Evolutionary conservation across 768 basidiomycete genomes (phyloP).

Genomic region (Xanthoconium purpureum): DNA sequence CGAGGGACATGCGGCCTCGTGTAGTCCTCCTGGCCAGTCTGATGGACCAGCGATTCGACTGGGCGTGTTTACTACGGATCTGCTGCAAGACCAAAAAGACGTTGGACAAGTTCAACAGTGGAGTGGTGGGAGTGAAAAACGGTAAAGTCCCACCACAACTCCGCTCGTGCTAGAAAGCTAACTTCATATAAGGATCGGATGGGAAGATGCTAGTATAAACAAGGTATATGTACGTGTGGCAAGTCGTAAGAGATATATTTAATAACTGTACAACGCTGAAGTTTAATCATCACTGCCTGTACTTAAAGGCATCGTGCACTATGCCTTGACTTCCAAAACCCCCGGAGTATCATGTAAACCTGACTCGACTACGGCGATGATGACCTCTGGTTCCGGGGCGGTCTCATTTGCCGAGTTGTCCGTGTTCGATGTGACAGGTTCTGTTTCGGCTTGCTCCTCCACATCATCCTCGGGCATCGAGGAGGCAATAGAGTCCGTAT

Average conservation of each 20-base stretch:
- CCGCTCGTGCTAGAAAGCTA: not conserved
- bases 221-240: constrained; percentile 23
- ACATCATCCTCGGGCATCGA: constrained; percentile 10
- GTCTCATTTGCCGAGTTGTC: constrained; percentile 4
- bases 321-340: constrained; percentile 22
- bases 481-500: constrained; percentile 25
- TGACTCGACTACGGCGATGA: not conserved
- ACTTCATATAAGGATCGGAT: not conserved
- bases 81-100: no score
- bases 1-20: constrained; percentile 18
- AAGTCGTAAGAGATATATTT: constrained; percentile 6
- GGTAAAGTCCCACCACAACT: not conserved
- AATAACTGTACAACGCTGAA: constrained; percentile 4
- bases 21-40: constrained; percentile 19
- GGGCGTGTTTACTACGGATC: not conserved
- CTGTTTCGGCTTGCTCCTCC: constrained; percentile 6
- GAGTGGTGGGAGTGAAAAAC: not conserved
- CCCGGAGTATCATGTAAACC: constrained; percentile 9
- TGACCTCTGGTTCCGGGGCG: constrained; percentile 1
- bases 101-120: no score
- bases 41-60: constrained; percentile 10
- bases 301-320: constrained; percentile 13
- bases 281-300: constrained; percentile 16
- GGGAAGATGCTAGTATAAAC: constrained; percentile 13
- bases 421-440: not conserved